Evolutionary conservation across 805 yeast genomes (phyloP).

Genomic region (Candida insectorum): DNA sequence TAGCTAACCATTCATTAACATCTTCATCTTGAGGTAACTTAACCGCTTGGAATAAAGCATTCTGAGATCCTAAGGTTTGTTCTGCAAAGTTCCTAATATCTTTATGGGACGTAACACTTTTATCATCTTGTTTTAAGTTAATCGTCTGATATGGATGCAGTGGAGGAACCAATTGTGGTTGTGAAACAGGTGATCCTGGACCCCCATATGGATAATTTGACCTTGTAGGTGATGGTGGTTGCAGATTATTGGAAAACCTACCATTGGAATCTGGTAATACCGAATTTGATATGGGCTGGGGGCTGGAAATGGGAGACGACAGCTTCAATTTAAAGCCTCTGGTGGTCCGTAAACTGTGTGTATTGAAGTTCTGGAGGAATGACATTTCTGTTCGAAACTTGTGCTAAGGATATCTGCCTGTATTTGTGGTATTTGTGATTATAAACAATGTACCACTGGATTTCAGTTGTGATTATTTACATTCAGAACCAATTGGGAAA

Average conservation of each 20-base stretch:
- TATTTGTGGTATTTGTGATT: constrained; percentile 1
- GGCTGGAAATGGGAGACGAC: constrained; percentile 36
- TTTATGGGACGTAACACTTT: constrained; percentile 49
- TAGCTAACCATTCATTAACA: constrained; percentile 91
- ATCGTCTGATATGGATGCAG: constrained; percentile 29
- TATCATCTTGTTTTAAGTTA: constrained; percentile 18
- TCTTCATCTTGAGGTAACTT: constrained; percentile 92
- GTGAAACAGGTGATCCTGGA: constrained; percentile 9
- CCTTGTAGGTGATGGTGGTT: constrained; percentile 5
- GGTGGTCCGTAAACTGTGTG: constrained; percentile 40
- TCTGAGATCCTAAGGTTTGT: constrained; percentile 90
- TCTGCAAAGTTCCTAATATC: constrained; percentile 89
- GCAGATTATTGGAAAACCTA: constrained; percentile 3
- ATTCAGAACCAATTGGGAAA: constrained; percentile 9
- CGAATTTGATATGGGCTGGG: constrained; percentile 33
- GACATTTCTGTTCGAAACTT: constrained; percentile 13
- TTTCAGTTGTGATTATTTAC: constrained; percentile 7
- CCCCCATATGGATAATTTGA: background rate
- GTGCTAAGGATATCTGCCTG: background rate
- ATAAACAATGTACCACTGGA: background rate
- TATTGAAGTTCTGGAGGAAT: constrained; percentile 42
- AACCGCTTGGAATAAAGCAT: constrained; percentile 88
- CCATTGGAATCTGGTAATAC: constrained; percentile 25
- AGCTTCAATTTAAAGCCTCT: constrained; percentile 43
- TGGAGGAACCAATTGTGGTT: background rate